Percentiles rank a stretch among this genome's conserved stretches.
These are phyloP conservation scores for Acmispon strigosus DNA, from an alignment of 306 rosid genomes.

Conservation along the genomic window DNA sequence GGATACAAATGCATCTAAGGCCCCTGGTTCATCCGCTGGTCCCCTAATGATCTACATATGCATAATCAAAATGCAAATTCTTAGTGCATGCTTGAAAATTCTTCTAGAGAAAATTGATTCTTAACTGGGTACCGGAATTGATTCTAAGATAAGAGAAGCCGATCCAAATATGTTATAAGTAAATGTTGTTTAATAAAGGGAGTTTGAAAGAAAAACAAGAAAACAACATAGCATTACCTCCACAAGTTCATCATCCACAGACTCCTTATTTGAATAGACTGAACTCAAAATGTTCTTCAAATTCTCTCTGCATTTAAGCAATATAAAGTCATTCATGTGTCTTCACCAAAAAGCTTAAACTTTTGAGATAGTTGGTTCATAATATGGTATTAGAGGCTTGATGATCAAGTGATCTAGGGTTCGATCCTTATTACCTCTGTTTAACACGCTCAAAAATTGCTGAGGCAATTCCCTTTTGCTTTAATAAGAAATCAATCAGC, in stretches of 20 bases:
- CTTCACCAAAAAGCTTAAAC: too few relatives aligned
- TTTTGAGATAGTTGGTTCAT: too few relatives aligned
- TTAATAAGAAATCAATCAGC: conserved; percentile 71
- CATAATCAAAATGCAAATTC: not conserved
- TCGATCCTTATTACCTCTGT: conserved; percentile 40
- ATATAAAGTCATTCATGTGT: too few relatives aligned
- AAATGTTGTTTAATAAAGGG: not conserved
- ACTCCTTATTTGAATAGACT: conserved; percentile 72
- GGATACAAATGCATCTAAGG: conserved; percentile 80
- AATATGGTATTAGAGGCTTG: too few relatives aligned
- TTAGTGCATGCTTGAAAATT: too few relatives aligned
- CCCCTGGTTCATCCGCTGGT: conserved; percentile 71
- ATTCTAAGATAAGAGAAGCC: too few relatives aligned
- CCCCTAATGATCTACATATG: conserved; percentile 62
- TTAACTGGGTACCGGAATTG: too few relatives aligned
- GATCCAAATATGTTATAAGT: not conserved
- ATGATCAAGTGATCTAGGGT: too few relatives aligned
- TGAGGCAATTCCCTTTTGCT: conserved; percentile 65
- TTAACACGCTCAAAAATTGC: conserved; percentile 70
- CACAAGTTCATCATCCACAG: conserved; percentile 79
- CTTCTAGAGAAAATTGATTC: too few relatives aligned
- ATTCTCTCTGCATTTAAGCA: conserved; percentile 56
- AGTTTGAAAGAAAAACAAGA: not conserved
- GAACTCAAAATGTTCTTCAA: conserved; percentile 56
- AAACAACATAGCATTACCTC: conserved; percentile 44